Percentiles rank a stretch among this genome's conserved stretches.
These are phyloP conservation scores for Fomitiporia mediterranea DNA, from an alignment of 1,284 basidiomycete species.

Conservation along the genomic window DNA sequence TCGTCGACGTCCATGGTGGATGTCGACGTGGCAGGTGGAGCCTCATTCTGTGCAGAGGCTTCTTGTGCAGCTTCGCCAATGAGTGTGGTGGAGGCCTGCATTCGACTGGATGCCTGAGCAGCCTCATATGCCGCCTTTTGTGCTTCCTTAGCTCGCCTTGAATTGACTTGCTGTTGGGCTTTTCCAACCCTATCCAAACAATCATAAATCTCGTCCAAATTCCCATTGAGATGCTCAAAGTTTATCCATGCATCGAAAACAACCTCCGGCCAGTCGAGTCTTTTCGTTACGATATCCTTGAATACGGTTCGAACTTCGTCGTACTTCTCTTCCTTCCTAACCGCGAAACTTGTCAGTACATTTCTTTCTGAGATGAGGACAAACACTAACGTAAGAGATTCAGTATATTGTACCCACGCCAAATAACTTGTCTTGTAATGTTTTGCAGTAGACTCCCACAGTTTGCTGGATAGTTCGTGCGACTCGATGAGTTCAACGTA, in stretches of 20 bases:
- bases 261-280: slow-evolving; percentile 89
- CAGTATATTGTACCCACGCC: slow-evolving; percentile 65
- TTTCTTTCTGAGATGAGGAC: neutral
- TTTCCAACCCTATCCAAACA: slow-evolving; percentile 66
- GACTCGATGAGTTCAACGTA: slow-evolving; percentile 47
- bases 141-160: slow-evolving; percentile 65
- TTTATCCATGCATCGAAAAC: slow-evolving; percentile 84
- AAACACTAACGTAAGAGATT: slow-evolving; percentile 55
- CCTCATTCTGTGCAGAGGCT: slow-evolving; percentile 6
- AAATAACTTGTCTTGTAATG: slow-evolving; percentile 67
- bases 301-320: slow-evolving; percentile 64
- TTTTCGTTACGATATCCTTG: slow-evolving; percentile 56
- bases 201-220: slow-evolving; percentile 61
- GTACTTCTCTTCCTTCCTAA: slow-evolving; percentile 53
- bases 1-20: slow-evolving; percentile 52
- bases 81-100: slow-evolving; percentile 36
- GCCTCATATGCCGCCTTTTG: slow-evolving; percentile 50
- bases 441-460: slow-evolving; percentile 62
- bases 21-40: slow-evolving; percentile 5
- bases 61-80: slow-evolving; percentile 31
- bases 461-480: slow-evolving; percentile 46
- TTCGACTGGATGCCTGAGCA: slow-evolving; percentile 47
- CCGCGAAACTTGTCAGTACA: neutral
- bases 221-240: slow-evolving; percentile 85
- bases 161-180: slow-evolving; percentile 58